Conservation (phyloP, 805 yeast species). For the Metschnikowia baotianmanensis region DNA sequence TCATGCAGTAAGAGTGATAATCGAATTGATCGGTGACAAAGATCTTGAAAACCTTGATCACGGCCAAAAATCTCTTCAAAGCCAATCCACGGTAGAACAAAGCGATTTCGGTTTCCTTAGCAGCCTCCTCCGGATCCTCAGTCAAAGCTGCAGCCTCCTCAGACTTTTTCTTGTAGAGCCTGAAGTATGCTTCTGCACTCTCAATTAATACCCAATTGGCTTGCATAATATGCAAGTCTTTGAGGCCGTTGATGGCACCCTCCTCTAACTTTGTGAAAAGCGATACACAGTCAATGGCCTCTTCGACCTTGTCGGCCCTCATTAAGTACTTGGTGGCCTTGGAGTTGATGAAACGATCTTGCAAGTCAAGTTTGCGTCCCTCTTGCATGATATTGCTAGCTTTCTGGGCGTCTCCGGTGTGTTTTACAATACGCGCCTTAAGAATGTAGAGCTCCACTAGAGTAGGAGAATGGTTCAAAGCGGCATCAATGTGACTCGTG, state of each 20-base stretch:
- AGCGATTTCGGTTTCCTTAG: conserved; percentile 37
- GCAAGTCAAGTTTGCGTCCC: conserved; percentile 76
- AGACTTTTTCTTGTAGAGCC: conserved; percentile 45
- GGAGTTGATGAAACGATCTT: conserved; percentile 88
- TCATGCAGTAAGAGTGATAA: conserved; percentile 88
- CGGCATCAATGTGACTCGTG: conserved; percentile 52
- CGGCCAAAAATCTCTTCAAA: conserved; percentile 69
- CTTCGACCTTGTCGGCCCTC: conserved; percentile 69
- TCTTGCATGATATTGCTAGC: conserved; percentile 68
- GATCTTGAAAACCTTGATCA: conserved; percentile 64
- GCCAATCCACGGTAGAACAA: conserved; percentile 64
- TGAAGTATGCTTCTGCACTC: conserved; percentile 76
- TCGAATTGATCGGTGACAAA: conserved; percentile 86
- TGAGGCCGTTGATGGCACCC: conserved; percentile 75
- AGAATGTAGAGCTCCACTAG: conserved; percentile 77
- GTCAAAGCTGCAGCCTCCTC: conserved; percentile 18
- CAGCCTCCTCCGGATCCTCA: conserved; percentile 25
- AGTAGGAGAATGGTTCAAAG: conserved; percentile 75
- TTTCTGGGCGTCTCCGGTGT: conserved; percentile 53
- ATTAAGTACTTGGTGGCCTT: conserved; percentile 81
- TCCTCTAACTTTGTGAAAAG: conserved; percentile 80
- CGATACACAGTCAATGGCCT: conserved; percentile 71
- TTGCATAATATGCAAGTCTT: conserved; percentile 85
- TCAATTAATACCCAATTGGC: conserved; percentile 87
- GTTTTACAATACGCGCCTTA: conserved; percentile 79